These are phyloP conservation scores for Fusarium drepaniforme DNA, from an alignment of 2,329 filamentous ascomycete genomes.

Conservation along the genomic window DNA sequence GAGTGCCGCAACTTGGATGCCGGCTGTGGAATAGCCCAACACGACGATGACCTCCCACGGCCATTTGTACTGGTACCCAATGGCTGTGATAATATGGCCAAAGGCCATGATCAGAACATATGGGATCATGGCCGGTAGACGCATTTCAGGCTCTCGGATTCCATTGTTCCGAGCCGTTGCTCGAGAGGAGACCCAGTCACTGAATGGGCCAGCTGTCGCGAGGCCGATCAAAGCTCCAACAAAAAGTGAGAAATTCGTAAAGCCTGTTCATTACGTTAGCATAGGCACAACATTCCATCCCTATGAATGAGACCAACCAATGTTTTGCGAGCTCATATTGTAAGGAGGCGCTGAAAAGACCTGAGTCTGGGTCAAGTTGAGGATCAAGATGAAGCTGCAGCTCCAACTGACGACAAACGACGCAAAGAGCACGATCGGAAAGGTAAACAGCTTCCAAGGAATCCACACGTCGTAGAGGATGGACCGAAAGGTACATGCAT, in stretches of 20 bases:
- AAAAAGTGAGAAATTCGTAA: slow-evolving; percentile 61
- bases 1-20: slow-evolving; percentile 58
- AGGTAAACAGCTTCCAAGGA: slow-evolving; percentile 4
- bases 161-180: slow-evolving; percentile 57
- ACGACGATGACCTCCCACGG: slow-evolving; percentile 62
- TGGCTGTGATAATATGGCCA: slow-evolving; percentile 38
- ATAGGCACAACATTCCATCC: not conserved
- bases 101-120: slow-evolving; percentile 46
- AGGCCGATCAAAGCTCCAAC: slow-evolving; percentile 57
- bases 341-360: slow-evolving; percentile 24
- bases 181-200: slow-evolving; percentile 56
- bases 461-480: not conserved
- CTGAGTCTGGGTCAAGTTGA: slow-evolving; percentile 20
- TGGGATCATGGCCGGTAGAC: slow-evolving; percentile 44
- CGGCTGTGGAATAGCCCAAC: slow-evolving; percentile 56
- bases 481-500: not conserved
- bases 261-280: slow-evolving; percentile 45
- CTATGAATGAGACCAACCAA: not conserved
- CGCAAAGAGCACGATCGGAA: slow-evolving; percentile 19
- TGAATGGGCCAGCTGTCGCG: slow-evolving; percentile 56
- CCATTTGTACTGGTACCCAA: slow-evolving; percentile 62
- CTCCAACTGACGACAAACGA: slow-evolving; percentile 20
- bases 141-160: slow-evolving; percentile 62
- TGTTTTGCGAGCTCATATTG: slow-evolving; percentile 19
- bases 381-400: slow-evolving; percentile 13